Percentiles rank a stretch among this genome's conserved stretches.
Conservation (phyloP, 73 alveolate genomes). For the Tetrahymena elliotti region DNA sequence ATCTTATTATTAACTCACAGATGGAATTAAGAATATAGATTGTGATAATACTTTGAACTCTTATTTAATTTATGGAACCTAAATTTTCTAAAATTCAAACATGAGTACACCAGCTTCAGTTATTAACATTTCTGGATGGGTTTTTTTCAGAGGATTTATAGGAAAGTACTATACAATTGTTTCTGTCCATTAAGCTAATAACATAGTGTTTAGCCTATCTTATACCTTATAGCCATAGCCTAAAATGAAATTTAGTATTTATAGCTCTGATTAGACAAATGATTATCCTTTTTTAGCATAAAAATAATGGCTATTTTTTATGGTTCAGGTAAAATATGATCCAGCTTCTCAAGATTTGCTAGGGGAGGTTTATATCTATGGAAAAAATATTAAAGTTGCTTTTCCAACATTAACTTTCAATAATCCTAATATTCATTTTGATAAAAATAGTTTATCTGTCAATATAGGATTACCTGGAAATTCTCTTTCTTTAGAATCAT, state of each 20-base stretch:
- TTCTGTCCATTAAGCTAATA: neutral
- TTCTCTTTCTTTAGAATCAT: neutral
- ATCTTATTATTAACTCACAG: neutral
- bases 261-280: neutral
- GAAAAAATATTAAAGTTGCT: neutral
- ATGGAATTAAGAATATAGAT: neutral
- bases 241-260: neutral
- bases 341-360: neutral
- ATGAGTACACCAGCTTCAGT: neutral
- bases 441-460: too few species aligned
- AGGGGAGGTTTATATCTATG: neutral
- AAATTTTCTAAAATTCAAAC: neutral
- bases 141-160: neutral
- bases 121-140: neutral
- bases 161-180: neutral
- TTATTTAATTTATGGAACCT: neutral
- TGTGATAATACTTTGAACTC: neutral
- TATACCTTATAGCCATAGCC: neutral
- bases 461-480: neutral
- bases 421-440: neutral
- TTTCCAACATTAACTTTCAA: neutral
- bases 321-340: neutral
- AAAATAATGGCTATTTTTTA: neutral
- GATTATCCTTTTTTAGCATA: neutral
- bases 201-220: neutral